A percentile compares a stretch with the other conserved stretches of the same genome.
Evolutionary conservation across 148 eudicot genomes (phyloP).

Genomic region (Camellia sinensis): DNA sequence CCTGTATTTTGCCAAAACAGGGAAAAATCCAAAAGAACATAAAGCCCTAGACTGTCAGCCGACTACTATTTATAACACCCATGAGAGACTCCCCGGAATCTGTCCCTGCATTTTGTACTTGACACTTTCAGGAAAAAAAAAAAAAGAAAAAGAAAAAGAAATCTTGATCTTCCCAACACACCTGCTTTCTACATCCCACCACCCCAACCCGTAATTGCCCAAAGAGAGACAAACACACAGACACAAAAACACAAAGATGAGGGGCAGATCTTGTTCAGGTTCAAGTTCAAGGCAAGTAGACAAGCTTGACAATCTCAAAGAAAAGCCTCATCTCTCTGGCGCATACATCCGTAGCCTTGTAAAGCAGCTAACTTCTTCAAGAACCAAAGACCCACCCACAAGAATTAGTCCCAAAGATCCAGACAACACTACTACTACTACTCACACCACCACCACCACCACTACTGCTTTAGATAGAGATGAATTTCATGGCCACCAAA

Average conservation of each 20-base stretch:
- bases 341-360: conserved; percentile 80
- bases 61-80: conserved; percentile 37
- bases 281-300: conserved; percentile 22
- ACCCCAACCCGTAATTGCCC: not conserved
- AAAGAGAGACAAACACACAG: not conserved
- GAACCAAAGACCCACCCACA: conserved; percentile 29
- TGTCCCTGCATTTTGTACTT: conserved; percentile 32
- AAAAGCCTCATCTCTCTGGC: conserved; percentile 58
- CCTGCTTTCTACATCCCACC: conserved; percentile 10
- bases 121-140: conserved; percentile 6
- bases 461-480: conserved; percentile 3
- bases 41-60: conserved; percentile 19
- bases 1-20: conserved; percentile 33
- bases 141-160: not conserved
- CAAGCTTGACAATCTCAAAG: conserved; percentile 11
- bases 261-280: conserved; percentile 30
- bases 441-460: no score
- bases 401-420: conserved; percentile 8
- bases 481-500: conserved; percentile 20
- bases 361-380: conserved; percentile 60
- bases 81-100: conserved; percentile 22
- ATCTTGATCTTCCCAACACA: conserved; percentile 6
- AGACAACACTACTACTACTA: not conserved
- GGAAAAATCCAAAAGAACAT: conserved; percentile 36
- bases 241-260: conserved; percentile 24